Base-by-base conservation (phyloP, 768 basidiomycete genomes). In the Amanita inopinata region DNA sequence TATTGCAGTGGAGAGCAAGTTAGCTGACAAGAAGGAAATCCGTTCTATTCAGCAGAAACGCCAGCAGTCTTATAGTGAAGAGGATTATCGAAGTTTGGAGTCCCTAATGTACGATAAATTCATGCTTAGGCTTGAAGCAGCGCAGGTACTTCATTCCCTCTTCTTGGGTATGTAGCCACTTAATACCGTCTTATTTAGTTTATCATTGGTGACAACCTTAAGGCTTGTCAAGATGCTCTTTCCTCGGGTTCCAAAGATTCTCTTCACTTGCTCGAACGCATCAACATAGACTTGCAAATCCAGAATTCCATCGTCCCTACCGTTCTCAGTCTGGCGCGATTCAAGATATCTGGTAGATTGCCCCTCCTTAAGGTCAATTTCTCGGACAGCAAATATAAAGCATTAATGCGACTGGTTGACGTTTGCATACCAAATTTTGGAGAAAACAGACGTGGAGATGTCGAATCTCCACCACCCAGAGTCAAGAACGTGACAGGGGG, bases 21-120 rank as follows among this genome's bases (percentile, higher is more conserved):
- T 97, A 2, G 96, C 81, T 3, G 78, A 87, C 53, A 89, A 97
- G 64, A 70, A 76, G 24, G 79, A 81, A 3, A 70, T 93, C 33
- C 73, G 79, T 25, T 74, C 79, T 19, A 74, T 98, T 30, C 78
- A 87, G 38, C 69, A 78, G 48, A 97, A 96, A 59, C 78, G 87
- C 38, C 80, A 83, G 34, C 78, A 84, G 56, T 69, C 83, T 54
- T 96, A 96, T 58, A 78, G 68, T 30, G 89, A 92, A 12, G 84
- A 84, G 38, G 96, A 99, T 52, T 92, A 84, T 61, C 70, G 70
- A 51, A 73, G 78, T 40, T 69, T 99, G 18, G 91, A 97, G 61
- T 82, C 82, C 2, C 64, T 97, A 25, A 94, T 98, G 90, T 99
- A 98, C 54, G 96, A 99, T 61, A 86, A 83, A 50, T 68, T 96